These are phyloP conservation scores for Tieghemiomyces parasiticus DNA, from an alignment of 192 early-diverging fungal genomes.

Conservation along the genomic window DNA sequence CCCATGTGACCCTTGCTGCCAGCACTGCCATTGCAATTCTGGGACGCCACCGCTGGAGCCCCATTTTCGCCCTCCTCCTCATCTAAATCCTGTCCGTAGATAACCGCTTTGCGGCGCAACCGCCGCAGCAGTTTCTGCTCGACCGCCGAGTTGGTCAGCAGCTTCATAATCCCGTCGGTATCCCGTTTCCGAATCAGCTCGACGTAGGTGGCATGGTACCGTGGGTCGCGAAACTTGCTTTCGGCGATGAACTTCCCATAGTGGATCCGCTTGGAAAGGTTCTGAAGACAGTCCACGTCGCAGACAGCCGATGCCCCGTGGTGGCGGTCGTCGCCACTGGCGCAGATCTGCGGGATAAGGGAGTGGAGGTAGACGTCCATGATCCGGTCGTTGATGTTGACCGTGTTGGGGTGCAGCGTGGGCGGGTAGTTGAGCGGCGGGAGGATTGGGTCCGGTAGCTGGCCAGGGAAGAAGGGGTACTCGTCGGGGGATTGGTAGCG, in stretches of 20 bases:
- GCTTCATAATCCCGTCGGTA: constrained; percentile 56
- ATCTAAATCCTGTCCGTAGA: constrained; percentile 80
- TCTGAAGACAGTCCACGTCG: constrained; percentile 86
- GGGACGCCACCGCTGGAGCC: constrained; percentile 16
- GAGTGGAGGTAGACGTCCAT: constrained; percentile 67
- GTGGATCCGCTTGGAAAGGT: constrained; percentile 85
- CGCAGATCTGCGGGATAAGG: constrained; percentile 66
- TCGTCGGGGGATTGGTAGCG: constrained; percentile 88
- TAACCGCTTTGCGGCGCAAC: constrained; percentile 74
- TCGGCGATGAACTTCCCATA: constrained; percentile 97
- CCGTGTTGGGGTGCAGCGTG: constrained; percentile 53
- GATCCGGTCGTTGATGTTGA: constrained; percentile 82
- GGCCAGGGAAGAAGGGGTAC: constrained; percentile 68
- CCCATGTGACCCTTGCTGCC: no score
- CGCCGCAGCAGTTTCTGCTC: constrained; percentile 71
- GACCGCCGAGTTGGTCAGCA: constrained; percentile 78
- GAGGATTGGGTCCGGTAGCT: constrained; percentile 74
- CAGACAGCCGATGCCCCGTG: constrained; percentile 88
- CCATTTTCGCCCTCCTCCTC: constrained; percentile 19
- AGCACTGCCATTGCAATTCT: no score
- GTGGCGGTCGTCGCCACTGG: constrained; percentile 65
- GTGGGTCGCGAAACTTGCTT: constrained; percentile 82
- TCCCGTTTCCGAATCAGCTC: constrained; percentile 55
- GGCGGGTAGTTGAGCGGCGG: constrained; percentile 68
- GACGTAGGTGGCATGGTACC: constrained; percentile 61